Evolutionary conservation across 1,284 basidiomycete genomes (phyloP), one percentile per base, ranked within the genome.

Genomic region (Hypsizygus ulmarius): DNA sequence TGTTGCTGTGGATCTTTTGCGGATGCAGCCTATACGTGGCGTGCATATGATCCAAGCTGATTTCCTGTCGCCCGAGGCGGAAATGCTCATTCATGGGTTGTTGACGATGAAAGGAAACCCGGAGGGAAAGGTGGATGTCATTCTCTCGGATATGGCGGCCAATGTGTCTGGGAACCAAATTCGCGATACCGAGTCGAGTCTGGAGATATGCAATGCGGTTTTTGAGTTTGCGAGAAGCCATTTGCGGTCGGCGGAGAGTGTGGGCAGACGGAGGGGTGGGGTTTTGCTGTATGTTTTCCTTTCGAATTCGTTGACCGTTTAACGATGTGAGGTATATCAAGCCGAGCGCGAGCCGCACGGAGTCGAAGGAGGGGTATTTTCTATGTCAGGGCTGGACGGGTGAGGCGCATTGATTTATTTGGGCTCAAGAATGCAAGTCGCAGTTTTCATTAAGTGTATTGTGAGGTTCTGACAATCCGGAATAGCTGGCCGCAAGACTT

Each of bases 141-240:
- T 91, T 36, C 73, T 90, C 3, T 88, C 84, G 2, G 88, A 91
- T 56, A 89, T 91, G 80, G 85, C 87, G 0, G 78, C 80, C 12
- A 90, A 90, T 61, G 67, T 77, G 41, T 77, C 84, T 3, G 88
- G 88, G 6, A 82, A 84, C 55, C 65, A 71, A 12, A 68, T 67
- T 1, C 73, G 70, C 39, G 88, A 91, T 60, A 75, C 73, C 5
- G 76, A 83, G 54, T 66, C 73, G 8, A 81, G 82, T 47, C 69
- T 89, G 9, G 71, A 79, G 34, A 80, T 90, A 27, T 85, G 81
- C 59, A 63, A 75, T 38, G 77, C 80, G 5, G 86, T 85, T 0
- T 78, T 83, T 49, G 64, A 72, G 30, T 90, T 91, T 60, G 73
- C 79, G 3, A 63, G 68, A 44, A 63, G 64, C 21, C 74, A 85